Base-by-base conservation (phyloP, 345 rosid species). In the Angophora floribunda region DNA sequence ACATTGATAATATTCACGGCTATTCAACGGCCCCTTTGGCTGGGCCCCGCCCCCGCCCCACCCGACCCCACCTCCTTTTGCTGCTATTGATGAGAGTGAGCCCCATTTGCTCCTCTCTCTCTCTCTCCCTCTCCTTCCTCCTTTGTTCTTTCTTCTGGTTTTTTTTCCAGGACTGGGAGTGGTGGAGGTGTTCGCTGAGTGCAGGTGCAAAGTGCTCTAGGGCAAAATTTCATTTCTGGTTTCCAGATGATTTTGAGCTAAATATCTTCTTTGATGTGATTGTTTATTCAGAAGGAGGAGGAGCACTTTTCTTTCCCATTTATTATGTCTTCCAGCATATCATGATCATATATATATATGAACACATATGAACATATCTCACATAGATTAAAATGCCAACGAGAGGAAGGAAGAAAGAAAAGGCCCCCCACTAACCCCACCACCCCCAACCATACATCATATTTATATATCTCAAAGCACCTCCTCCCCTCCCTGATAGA, bases 301-400 rank as follows among this genome's bases (percentile, higher is more conserved):
- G 79, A 45, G 45, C 79, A 32, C 17, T 16, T 16, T 32, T 52
- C 53, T 55, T 6, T 67, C 45, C 2, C 4, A 36, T 45, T 86
- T 57, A 21, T 57, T 86, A 17, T 86, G 59, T 53, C 63, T 57
- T 49, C 91, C 91, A 90, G 41, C 41, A 36, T 36, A 36, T 36
- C 41, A 36, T 36, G 41, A 36, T 36, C 61, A 55, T 55, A 55
- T 55, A 47, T 28, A 55, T 55, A 55, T 22, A 21, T 55, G 8
- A 8, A 55, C 28, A 55, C 78, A 89, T 91, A 93, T 91, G 88
- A 87, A 91, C 92, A 95, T 91, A 92, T 92, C 92, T 92, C 89
- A 91, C 91, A 17, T 47, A 86, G 88, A 91, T 85, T 26, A 28
- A 88, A 88, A 89, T 91, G 88, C 88, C 89, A 89, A 67, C 88